Conservation (phyloP, 768 basidiomycete species). For the Mycena pura region DNA sequence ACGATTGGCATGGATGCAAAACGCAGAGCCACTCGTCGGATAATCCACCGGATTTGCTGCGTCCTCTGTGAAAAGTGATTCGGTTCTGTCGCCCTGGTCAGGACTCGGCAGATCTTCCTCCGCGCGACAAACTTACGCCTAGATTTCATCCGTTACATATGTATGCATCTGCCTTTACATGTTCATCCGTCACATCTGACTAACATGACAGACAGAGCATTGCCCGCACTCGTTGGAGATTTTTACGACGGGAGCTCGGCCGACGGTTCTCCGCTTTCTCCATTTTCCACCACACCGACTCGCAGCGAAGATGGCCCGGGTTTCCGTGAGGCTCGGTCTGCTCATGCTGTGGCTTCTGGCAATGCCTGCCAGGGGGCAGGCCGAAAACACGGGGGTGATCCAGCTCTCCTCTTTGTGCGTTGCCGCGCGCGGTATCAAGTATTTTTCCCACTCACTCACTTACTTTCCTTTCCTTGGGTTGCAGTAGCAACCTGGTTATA, state of each 20-base stretch:
- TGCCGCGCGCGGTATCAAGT: background rate
- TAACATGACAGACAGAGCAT: background rate
- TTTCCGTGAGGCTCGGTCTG: conserved; percentile 3
- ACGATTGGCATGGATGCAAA: background rate
- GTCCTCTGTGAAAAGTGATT: conserved; percentile 1
- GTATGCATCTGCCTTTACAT: too few species aligned
- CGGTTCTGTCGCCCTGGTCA: background rate
- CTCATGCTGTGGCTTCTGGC: background rate
- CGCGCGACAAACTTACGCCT: background rate
- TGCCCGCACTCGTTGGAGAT: background rate
- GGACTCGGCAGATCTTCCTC: conserved; percentile 1
- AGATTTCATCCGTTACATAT: conserved; percentile 1
- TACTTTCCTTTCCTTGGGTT: background rate
- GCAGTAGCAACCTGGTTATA: conserved; percentile 3
- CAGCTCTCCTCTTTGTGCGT: background rate
- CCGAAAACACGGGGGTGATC: background rate
- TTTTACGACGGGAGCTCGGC: background rate
- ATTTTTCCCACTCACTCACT: conserved; percentile 1
- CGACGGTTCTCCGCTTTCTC: background rate
- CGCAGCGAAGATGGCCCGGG: conserved; percentile 6
- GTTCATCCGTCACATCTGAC: too few species aligned
- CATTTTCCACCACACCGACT: background rate
- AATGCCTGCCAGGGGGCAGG: background rate
- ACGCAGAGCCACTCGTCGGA: background rate
- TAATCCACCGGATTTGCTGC: conserved; percentile 1